Base-by-base conservation (phyloP, 2,329 filamentous ascomycete genomes). In the Beauveria caledonica region DNA sequence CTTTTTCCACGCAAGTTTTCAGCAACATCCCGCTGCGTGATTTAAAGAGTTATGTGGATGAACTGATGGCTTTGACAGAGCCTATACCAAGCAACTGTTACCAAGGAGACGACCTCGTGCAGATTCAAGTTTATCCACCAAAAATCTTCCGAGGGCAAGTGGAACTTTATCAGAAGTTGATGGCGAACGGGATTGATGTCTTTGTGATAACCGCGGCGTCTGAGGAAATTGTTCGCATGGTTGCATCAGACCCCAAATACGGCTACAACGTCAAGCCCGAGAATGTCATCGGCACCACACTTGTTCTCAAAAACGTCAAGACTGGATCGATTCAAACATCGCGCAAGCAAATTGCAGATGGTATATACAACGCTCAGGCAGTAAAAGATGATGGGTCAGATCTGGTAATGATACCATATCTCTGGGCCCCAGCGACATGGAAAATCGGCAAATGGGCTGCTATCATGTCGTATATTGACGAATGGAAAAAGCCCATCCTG, bases 181-280 rank as follows among this genome's bases (percentile, higher is more conserved):
- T 74, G 73, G 65, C 63, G 39, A 74, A 77, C 63, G 75, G 74
- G n/a, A 78, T 78, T 44, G 70, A 71, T 3, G 76, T 78, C 19
- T 78, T 77, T 61, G 71, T 78, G 21, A 63, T 78, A 45, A 75
- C 68, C 21, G 76, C 76, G 6, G 65, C 76, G 1, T 69, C 69
- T 17, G 76, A 78, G 62, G 76, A 78, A 64, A 69, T 78, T 7
- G 76, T 78, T 13, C 73, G 76, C 55, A 76, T 78, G 74, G 73
- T 78, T 1, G 75, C 72, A 17, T 70, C 74, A 1, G 76, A 78
- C 60, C 73, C 74, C 8, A 70, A 70, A 61, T 78, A 78, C 53
- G 76, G 76, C 50, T 78, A 78, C 68, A 77, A 78, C 62, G 74
- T 78, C 6, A 70, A 71, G 39, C 67, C 76, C 3, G 68, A 78